Evolutionary conservation across 2,329 filamentous ascomycete genomes (phyloP), one percentile per base, ranked within the genome.

Genomic region (Verticillium tricorpus): DNA sequence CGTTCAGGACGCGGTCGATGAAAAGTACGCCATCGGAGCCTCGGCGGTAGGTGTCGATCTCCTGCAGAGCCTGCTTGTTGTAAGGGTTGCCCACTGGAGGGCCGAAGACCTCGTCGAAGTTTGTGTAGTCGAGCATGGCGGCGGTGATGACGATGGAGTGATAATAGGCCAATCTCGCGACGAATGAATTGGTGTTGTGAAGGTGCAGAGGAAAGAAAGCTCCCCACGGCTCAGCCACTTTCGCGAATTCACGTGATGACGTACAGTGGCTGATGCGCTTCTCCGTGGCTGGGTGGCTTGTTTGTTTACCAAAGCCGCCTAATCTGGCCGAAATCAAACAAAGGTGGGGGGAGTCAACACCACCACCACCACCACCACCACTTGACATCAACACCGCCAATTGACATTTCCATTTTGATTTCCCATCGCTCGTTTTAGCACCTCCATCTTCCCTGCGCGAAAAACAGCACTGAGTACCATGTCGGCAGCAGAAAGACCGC

Each of bases 1-100:
- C 82, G 61, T 84, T 85, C 64, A 95, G 78, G 50, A 96, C 85
- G 60, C 89, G 86, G 73, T 96, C 92, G 70, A 94, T 89, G 75
- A 95, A 96, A 62, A 94, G 84, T 62, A 83, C 79, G 67, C 89
- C 89, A 64, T 88, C 86, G 22, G 93, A 80, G 57, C 77, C 82
- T 69, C 88, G 89, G 67, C 91, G 88, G 70, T 85, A 85, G 34
- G 81, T 77, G 63, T 89, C 82, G 60, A 93, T 91, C 57, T 86
- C 82, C 57, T 88, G 82, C 61, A 86, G 77, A 35, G 82, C 74
- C 63, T 83, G 82, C 62, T 85, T 81, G 69, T 87, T 84, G 73
- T 91, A 91, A 2, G 84, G 81, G 62, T 85, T 85, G 5, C 84
- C 81, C 6, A 81, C 77, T 60, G 86, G 82, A 50, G 84, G 78